Conservation (phyloP, 495 filamentous ascomycete genomes). For the Platismatia glauca region DNA sequence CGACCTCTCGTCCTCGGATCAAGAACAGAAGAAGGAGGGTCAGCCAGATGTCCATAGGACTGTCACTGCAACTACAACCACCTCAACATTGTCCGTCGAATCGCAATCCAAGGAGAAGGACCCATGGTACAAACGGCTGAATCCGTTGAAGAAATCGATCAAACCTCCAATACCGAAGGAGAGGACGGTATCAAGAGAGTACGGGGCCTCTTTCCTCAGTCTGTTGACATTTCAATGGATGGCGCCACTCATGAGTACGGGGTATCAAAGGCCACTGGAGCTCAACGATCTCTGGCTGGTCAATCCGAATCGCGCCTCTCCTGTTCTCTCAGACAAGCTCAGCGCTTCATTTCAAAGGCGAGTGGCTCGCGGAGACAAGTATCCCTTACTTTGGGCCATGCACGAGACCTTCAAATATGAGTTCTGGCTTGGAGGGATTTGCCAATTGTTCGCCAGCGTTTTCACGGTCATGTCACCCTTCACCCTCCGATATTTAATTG, state of each 20-base stretch:
- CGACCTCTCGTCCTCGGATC: constrained; percentile 12
- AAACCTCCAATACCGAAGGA: constrained; percentile 47
- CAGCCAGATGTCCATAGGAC: constrained; percentile 15
- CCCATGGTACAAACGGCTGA: constrained; percentile 46
- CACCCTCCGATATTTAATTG: constrained; percentile 63
- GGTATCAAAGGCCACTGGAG: constrained; percentile 78
- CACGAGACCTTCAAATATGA: constrained; percentile 82
- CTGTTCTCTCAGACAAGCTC: constrained; percentile 55
- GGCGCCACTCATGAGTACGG: constrained; percentile 53
- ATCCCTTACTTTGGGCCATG: constrained; percentile 69
- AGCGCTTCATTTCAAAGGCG: constrained; percentile 58
- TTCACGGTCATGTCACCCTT: constrained; percentile 69
- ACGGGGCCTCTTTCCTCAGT: constrained; percentile 47
- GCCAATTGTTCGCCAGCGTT: constrained; percentile 61
- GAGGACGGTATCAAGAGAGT: constrained; percentile 41
- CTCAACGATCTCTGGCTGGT: constrained; percentile 79
- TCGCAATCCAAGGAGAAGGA: constrained; percentile 24
- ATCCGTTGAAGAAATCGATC: constrained; percentile 44
- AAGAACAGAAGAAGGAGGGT: constrained; percentile 9
- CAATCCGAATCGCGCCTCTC: constrained; percentile 68
- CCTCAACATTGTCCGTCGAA: constrained; percentile 19
- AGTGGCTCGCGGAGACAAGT: constrained; percentile 55
- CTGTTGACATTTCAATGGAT: constrained; percentile 53
- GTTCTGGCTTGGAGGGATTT: constrained; percentile 74
- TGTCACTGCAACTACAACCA: constrained; percentile 21